phyloP scores from a whole-genome alignment of 208 protist species.

The Trypanosoma theileri region DNA sequence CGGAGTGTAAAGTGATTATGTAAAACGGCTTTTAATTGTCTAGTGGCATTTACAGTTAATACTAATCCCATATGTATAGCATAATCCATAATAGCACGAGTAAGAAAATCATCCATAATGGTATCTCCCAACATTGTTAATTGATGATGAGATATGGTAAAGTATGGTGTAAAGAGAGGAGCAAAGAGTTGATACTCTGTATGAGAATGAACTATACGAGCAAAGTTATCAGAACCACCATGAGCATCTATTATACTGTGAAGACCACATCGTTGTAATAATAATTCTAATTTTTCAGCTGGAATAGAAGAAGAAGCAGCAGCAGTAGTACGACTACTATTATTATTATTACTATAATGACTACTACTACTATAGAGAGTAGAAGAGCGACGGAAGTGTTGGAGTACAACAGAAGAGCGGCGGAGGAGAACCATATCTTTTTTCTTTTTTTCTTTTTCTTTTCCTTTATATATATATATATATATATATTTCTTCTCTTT shows the following conservation, averaged over 20 bases:
- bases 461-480: no score
- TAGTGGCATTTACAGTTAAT: constrained; percentile 52
- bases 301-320: not conserved
- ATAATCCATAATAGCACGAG: constrained; percentile 44
- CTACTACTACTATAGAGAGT: no score
- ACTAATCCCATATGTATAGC: constrained; percentile 40
- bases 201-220: constrained; percentile 8
- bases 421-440: no score
- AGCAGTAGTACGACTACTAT: no score
- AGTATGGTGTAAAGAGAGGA: constrained; percentile 45
- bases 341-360: no score
- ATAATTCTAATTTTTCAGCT: constrained; percentile 9
- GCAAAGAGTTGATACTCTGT: constrained; percentile 33
- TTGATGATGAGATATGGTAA: constrained; percentile 71
- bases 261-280: constrained; percentile 11
- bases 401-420: no score
- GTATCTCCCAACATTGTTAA: constrained; percentile 76
- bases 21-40: constrained; percentile 68
- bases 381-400: no score
- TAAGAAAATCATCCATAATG: constrained; percentile 71
- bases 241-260: not conserved
- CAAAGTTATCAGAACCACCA: not conserved
- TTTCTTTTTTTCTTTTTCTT: no score
- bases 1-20: constrained; percentile 81
- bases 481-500: no score